Evolutionary conservation across 2,329 filamentous ascomycete genomes (phyloP).

Genomic region (Pseudocercospora crystallina): DNA sequence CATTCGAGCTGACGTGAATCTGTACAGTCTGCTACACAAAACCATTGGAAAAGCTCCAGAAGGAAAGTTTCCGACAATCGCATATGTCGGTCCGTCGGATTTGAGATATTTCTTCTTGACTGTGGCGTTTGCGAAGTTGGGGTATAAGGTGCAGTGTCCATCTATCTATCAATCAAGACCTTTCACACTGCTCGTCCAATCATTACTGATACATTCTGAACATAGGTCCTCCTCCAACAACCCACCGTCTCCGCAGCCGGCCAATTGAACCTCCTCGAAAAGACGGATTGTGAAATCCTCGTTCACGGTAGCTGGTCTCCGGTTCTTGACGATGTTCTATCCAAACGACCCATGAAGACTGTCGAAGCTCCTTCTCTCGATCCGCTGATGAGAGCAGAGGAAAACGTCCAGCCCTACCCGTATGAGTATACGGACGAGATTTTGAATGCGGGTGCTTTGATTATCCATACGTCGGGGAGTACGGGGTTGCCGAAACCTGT

Average conservation of each 20-base stretch:
- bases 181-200: background rate
- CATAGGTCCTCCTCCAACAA: background rate
- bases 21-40: background rate
- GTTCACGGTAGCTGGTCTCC: background rate
- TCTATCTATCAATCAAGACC: too few relatives aligned
- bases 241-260: background rate
- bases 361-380: background rate
- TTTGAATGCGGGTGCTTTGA: background rate
- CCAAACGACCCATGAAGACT: background rate
- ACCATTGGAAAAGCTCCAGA: background rate
- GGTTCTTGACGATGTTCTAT: background rate
- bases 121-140: background rate
- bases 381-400: background rate
- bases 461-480: background rate
- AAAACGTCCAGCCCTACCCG: background rate
- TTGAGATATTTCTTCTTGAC: background rate
- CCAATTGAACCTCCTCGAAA: background rate
- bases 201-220: background rate
- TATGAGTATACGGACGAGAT: background rate
- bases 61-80: background rate
- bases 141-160: background rate
- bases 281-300: background rate
- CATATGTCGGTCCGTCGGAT: background rate
- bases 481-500: conserved; percentile 1
- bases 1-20: background rate